Percentiles rank a stretch among this genome's conserved stretches.
phyloP scores from a whole-genome alignment of 805 yeast species.

The Kuraishia hungarica region DNA sequence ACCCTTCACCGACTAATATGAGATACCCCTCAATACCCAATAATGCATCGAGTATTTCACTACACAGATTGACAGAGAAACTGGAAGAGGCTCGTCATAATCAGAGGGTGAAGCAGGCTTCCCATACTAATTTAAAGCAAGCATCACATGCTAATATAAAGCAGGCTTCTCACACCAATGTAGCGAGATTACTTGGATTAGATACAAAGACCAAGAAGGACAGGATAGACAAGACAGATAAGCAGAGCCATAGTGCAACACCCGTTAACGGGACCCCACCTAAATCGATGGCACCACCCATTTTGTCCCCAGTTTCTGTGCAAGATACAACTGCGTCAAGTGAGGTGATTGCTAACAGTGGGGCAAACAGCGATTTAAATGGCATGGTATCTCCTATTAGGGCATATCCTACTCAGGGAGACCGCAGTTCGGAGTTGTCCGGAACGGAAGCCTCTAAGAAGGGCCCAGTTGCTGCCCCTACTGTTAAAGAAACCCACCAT shows the following conservation, averaged over 20 bases:
- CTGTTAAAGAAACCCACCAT: conserved; percentile 75
- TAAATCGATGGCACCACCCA: background rate
- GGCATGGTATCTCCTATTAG: too few relatives aligned
- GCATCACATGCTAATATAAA: too few relatives aligned
- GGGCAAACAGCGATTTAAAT: too few relatives aligned
- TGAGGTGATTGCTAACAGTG: too few relatives aligned
- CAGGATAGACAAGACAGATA: too few relatives aligned
- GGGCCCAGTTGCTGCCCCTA: background rate
- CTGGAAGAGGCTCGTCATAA: background rate
- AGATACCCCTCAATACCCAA: background rate
- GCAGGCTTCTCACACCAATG: background rate
- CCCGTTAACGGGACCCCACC: background rate
- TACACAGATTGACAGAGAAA: background rate
- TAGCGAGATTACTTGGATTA: background rate
- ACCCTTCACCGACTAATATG: background rate
- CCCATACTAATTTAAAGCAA: too few relatives aligned
- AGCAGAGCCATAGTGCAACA: too few relatives aligned
- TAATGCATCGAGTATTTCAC: background rate
- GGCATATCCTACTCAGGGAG: too few relatives aligned
- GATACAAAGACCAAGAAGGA: background rate
- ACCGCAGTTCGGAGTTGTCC: background rate
- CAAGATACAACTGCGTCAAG: background rate
- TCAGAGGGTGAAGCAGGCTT: background rate
- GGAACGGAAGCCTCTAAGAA: too few relatives aligned
- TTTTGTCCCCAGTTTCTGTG: background rate